Percentiles rank a stretch among this genome's conserved stretches.
phyloP scores from a whole-genome alignment of 306 rosid genomes.

The Myrica gale region DNA sequence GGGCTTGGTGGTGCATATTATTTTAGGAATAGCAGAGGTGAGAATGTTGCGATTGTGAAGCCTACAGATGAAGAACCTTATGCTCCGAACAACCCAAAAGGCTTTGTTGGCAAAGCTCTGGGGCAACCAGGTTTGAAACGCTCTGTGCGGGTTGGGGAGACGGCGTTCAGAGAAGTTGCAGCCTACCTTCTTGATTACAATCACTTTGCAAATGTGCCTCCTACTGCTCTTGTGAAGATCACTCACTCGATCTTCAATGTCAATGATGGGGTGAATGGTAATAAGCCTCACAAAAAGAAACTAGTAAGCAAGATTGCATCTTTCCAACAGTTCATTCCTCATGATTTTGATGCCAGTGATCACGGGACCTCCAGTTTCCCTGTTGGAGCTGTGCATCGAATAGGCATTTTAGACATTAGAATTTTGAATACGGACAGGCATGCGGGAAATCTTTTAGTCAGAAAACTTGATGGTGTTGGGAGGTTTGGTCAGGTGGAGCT shows the following conservation, averaged over 20 bases:
- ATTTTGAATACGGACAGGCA: conserved; percentile 97
- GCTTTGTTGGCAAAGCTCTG: conserved; percentile 89
- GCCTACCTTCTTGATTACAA: conserved; percentile 83
- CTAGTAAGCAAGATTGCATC: conserved; percentile 94
- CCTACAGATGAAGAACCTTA: conserved; percentile 99
- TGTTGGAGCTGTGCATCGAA: conserved; percentile 86
- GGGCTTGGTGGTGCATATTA: conserved; percentile 99
- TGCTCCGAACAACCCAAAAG: conserved; percentile 97
- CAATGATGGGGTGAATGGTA: conserved; percentile 85
- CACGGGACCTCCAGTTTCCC: conserved; percentile 97
- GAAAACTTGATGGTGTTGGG: conserved; percentile 75
- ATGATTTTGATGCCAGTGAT: conserved; percentile 98
- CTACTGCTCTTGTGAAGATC: conserved; percentile 88
- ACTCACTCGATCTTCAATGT: conserved; percentile 94
- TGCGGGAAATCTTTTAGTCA: conserved; percentile 91
- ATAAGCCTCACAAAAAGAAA: conserved; percentile 54
- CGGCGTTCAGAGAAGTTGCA: conserved; percentile 92
- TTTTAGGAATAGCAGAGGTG: conserved; percentile 66
- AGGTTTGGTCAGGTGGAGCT: conserved; percentile 89
- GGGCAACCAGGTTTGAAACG: conserved; percentile 95
- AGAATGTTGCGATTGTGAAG: conserved; percentile 87
- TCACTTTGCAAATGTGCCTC: conserved; percentile 94
- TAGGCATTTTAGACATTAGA: conserved; percentile 93
- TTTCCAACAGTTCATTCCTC: conserved; percentile 80
- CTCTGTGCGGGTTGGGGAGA: conserved; percentile 95